These are phyloP conservation scores for Xylariaceae sp. DNA, from an alignment of 2,329 filamentous ascomycete species.

Conservation along the genomic window DNA sequence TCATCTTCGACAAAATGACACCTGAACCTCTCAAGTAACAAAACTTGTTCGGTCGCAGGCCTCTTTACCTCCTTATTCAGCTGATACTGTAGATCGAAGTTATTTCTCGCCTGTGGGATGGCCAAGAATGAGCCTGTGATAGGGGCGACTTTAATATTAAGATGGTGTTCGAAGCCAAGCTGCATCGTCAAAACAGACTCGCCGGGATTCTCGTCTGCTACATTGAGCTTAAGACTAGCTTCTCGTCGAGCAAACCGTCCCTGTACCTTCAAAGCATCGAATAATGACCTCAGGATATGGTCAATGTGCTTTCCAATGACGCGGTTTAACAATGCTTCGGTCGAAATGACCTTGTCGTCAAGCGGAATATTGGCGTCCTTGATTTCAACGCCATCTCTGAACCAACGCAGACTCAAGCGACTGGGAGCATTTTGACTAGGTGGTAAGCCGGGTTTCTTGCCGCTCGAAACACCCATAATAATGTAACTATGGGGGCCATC, in stretches of 20 bases:
- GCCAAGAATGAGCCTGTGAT: constrained; percentile 72
- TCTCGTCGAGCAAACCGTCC: constrained; percentile 57
- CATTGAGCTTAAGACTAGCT: constrained; percentile 52
- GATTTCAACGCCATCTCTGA: constrained; percentile 73
- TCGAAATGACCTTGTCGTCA: constrained; percentile 62
- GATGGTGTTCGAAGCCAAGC: constrained; percentile 56
- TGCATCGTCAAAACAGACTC: constrained; percentile 65
- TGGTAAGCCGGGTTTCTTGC: constrained; percentile 41
- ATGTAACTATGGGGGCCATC: constrained; percentile 79
- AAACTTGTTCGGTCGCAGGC: constrained; percentile 52
- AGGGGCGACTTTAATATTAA: constrained; percentile 66
- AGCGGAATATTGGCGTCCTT: constrained; percentile 62
- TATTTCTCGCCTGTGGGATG: constrained; percentile 55
- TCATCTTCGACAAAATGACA: constrained; percentile 57
- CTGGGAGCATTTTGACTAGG: constrained; percentile 45
- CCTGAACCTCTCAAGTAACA: constrained; percentile 56
- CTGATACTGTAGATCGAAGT: constrained; percentile 54
- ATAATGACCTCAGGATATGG: constrained; percentile 63
- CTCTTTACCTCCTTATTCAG: constrained; percentile 56
- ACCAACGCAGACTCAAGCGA: constrained; percentile 67
- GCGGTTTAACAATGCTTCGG: constrained; percentile 66
- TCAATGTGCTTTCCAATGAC: constrained; percentile 72
- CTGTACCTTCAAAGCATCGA: constrained; percentile 53
- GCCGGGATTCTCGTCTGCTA: constrained; percentile 57
- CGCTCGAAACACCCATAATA: constrained; percentile 74